phyloP scores from a whole-genome alignment of 1,284 basidiomycete genomes.

The Trichosporon inkin region DNA sequence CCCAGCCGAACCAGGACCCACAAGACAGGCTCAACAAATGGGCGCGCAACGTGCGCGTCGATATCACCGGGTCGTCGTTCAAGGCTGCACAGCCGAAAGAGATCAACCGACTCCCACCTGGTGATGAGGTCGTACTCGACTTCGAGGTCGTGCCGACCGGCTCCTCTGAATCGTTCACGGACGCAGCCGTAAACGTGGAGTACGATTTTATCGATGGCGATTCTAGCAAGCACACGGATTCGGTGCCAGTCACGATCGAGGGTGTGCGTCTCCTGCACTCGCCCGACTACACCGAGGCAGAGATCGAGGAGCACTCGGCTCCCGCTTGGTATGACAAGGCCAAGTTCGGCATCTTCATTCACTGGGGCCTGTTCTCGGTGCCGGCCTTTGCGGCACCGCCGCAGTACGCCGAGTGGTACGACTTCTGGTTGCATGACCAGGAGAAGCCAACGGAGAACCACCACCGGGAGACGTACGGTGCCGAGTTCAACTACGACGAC shows the following conservation, averaged over 20 bases:
- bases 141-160: constrained; percentile 14
- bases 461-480: constrained; percentile 56
- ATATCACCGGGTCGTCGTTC: background rate
- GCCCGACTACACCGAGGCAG: constrained; percentile 14
- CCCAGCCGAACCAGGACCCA: background rate
- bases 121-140: constrained; percentile 20
- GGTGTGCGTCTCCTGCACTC: constrained; percentile 12
- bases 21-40: constrained; percentile 7
- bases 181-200: background rate
- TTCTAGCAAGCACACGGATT: background rate
- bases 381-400: constrained; percentile 32
- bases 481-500: constrained; percentile 57
- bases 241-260: background rate
- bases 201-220: background rate
- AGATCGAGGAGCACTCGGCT: constrained; percentile 15
- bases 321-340: constrained; percentile 22
- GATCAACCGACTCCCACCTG: constrained; percentile 22
- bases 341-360: constrained; percentile 55
- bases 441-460: constrained; percentile 53
- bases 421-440: constrained; percentile 41
- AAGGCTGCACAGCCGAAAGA: background rate
- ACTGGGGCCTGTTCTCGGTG: constrained; percentile 60
- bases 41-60: constrained; percentile 2
- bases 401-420: constrained; percentile 60
- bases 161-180: background rate